Evolutionary conservation across 768 basidiomycete species (phyloP).

Genomic region (Boletus tomentosulus): DNA sequence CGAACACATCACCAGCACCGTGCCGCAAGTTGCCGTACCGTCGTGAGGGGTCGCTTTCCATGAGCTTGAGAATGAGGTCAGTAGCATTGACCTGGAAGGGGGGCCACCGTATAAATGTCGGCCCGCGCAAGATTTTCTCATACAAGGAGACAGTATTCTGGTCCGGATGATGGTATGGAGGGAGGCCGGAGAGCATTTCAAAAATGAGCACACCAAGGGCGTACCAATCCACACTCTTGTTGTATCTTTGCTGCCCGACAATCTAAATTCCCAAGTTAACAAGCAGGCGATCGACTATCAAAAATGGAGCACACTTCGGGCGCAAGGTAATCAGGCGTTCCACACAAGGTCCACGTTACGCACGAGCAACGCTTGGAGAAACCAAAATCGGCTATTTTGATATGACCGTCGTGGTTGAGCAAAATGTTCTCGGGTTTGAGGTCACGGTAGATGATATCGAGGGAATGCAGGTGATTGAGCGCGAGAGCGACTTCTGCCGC

Average conservation of each 20-base stretch:
- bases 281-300: slow-evolving; percentile 11
- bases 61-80: slow-evolving; percentile 85
- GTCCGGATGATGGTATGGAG: slow-evolving; percentile 90
- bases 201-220: slow-evolving; percentile 95
- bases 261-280: slow-evolving; percentile 41
- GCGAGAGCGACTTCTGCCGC: slow-evolving; percentile 93
- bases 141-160: slow-evolving; percentile 84
- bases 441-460: slow-evolving; percentile 94
- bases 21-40: slow-evolving; percentile 87
- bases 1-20: slow-evolving; percentile 78
- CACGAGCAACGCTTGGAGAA: slow-evolving; percentile 88
- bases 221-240: slow-evolving; percentile 98
- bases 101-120: slow-evolving; percentile 76
- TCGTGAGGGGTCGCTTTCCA: slow-evolving; percentile 84
- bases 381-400: slow-evolving; percentile 96
- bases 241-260: slow-evolving; percentile 80
- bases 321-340: slow-evolving; percentile 94
- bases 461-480: slow-evolving; percentile 80
- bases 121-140: slow-evolving; percentile 83
- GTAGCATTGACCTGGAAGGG: slow-evolving; percentile 70
- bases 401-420: slow-evolving; percentile 90
- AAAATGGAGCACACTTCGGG: slow-evolving; percentile 66
- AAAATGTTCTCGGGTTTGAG: slow-evolving; percentile 97
- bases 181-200: slow-evolving; percentile 95
- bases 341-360: slow-evolving; percentile 93